These are phyloP conservation scores for Paratinospora sagittata DNA, from an alignment of 164 flowering plant species.

Conservation along the genomic window DNA sequence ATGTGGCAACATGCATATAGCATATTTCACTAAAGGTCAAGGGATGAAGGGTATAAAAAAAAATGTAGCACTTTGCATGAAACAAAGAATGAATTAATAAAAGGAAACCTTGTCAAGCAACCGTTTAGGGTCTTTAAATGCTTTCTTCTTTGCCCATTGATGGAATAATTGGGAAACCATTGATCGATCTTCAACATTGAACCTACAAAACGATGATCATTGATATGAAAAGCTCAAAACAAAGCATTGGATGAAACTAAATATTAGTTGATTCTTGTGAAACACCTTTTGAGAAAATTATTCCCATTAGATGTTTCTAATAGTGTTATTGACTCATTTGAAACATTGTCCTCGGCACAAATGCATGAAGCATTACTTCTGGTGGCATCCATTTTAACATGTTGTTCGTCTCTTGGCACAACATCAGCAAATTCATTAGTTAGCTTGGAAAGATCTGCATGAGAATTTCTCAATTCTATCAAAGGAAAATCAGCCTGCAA, in stretches of 20 bases:
- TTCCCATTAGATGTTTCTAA: slow-evolving; percentile 32
- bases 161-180: slow-evolving; percentile 75
- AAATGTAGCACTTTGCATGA: background rate
- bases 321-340: slow-evolving; percentile 18
- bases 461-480: slow-evolving; percentile 17
- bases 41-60: no score
- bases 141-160: slow-evolving; percentile 90
- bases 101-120: slow-evolving; percentile 74
- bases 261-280: background rate
- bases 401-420: slow-evolving; percentile 16
- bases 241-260: background rate
- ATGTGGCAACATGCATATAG: no score
- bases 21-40: no score
- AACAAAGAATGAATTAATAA: background rate
- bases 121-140: slow-evolving; percentile 85
- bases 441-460: slow-evolving; percentile 17
- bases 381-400: slow-evolving; percentile 14
- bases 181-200: slow-evolving; percentile 59
- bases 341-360: slow-evolving; percentile 20
- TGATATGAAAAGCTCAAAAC: background rate
- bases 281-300: slow-evolving; percentile 63
- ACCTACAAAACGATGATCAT: slow-evolving; percentile 33
- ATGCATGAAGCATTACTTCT: slow-evolving; percentile 16
- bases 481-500: slow-evolving; percentile 34
- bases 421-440: slow-evolving; percentile 8